These are phyloP conservation scores for Hanseniaspora thailandica DNA, from an alignment of 805 yeast genomes.

Conservation along the genomic window DNA sequence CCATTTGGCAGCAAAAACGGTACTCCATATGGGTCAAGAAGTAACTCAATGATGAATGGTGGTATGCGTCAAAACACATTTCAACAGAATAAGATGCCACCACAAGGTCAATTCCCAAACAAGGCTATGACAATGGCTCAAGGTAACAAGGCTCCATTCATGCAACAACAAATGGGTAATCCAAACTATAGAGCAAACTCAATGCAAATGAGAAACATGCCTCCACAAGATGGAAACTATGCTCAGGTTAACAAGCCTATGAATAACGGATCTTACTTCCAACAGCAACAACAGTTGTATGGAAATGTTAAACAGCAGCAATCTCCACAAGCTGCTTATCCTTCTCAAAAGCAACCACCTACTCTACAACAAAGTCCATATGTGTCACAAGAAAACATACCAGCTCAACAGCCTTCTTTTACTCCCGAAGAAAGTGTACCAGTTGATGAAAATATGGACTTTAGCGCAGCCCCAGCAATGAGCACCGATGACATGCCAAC, in stretches of 20 bases:
- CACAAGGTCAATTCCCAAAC: slow-evolving; percentile 11
- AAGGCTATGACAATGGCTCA: slow-evolving; percentile 6
- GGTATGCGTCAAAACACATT: slow-evolving; percentile 18
- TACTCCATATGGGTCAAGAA: slow-evolving; percentile 30
- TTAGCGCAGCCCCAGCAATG: not conserved
- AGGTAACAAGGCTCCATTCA: slow-evolving; percentile 8
- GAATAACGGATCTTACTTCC: slow-evolving; percentile 12
- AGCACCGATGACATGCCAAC: not conserved
- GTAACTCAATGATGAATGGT: slow-evolving; percentile 34
- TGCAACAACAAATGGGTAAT: not conserved
- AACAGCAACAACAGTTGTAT: slow-evolving; percentile 12
- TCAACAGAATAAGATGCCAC: not conserved
- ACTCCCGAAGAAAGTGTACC: too few species aligned
- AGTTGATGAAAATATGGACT: too few species aligned
- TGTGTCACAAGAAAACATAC: not conserved
- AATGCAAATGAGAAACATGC: not conserved
- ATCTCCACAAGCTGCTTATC: not conserved
- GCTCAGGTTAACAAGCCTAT: slow-evolving; percentile 7
- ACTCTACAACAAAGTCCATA: not conserved
- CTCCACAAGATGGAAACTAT: slow-evolving; percentile 2
- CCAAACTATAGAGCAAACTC: slow-evolving; percentile 2
- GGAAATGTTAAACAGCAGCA: not conserved
- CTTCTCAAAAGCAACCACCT: not conserved
- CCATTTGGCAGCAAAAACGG: slow-evolving; percentile 31
- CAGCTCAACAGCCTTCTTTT: too few species aligned